Base-by-base conservation (phyloP, 1,139 yeast species). In the Groenewaldozyma auringiensis region DNA sequence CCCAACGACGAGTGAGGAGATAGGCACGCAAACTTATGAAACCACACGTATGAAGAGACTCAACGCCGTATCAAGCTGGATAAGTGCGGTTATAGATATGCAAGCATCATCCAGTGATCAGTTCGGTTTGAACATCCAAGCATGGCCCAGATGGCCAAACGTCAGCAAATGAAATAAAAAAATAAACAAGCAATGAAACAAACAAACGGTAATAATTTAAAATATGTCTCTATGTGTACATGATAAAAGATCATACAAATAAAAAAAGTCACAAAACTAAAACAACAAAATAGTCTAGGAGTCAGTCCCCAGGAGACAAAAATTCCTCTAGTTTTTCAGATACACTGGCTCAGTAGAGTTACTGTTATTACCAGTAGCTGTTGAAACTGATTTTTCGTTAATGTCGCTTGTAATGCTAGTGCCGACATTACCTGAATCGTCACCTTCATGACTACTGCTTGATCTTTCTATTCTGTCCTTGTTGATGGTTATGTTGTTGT, bases 1-100 rank as follows among this genome's bases (percentile, higher is more conserved):
- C 9, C 29, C 29, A 25, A 47, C 18, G 40, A 45, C 37, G 40
- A 51, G 6, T 34, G 46, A 13, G 46, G 38, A 9, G 49, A 37
- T 16, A 17, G 37, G 35, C 25, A 27, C n/a, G 38, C 21, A 2
- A 6, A 40, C 32, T 22, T 16, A 34, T 16, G 39, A 35, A 18
- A 16, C 17, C 2, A 18, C 37, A 2, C 32, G 35, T 13, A 22
- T 41, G 14, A 41, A 41, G 8, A 29, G 44, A 27, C 18, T 32
- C 13, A 25, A 41, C 21, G 41, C 29, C 4, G 31, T 44, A 4
- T 37, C 44, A 3, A 36, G 36, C 21, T 44, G 47, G 47, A 37
- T 44, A 17, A 9, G 17, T 17, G 18, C 41, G n/a, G 44, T 40
- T 4, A 22, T 20, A 8, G 22, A 14, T 16, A 21, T 40, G 17